phyloP scores from a whole-genome alignment of 2,329 filamentous ascomycete species.

The Colletotrichum sublineola region DNA sequence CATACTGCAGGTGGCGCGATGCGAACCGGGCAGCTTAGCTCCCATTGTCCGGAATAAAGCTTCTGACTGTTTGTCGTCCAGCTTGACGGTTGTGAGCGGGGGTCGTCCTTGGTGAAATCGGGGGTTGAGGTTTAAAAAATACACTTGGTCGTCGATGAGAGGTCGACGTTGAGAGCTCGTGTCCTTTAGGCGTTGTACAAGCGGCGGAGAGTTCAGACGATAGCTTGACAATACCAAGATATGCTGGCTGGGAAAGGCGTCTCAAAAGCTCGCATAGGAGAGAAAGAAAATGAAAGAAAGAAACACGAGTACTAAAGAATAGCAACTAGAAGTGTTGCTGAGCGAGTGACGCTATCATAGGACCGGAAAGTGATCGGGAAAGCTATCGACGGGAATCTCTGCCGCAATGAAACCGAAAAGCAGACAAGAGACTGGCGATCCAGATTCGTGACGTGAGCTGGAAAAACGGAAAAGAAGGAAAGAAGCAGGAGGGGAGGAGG shows the following conservation, averaged over 20 bases:
- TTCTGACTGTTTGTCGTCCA: conserved; percentile 39
- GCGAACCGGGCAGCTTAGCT: conserved; percentile 54
- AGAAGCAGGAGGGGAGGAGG: conserved; percentile 32
- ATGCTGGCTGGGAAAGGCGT: not conserved
- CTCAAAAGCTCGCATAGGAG: conserved; percentile 15
- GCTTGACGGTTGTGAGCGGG: conserved; percentile 25
- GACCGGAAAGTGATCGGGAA: conserved; percentile 42
- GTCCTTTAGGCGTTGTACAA: conserved; percentile 8
- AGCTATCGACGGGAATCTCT: conserved; percentile 29
- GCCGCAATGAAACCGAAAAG: conserved; percentile 23
- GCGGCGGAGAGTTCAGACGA: not conserved
- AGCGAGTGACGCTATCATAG: conserved; percentile 44
- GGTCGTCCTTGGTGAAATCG: not conserved
- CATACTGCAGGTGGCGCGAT: conserved; percentile 62
- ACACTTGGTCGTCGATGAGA: conserved; percentile 4
- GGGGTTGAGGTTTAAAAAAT: not conserved
- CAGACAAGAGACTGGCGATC: conserved; percentile 38
- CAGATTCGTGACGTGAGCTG: conserved; percentile 37
- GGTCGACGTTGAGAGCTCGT: not conserved
- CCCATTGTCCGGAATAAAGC: conserved; percentile 50
- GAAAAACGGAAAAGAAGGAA: conserved; percentile 28
- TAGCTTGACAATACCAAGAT: conserved; percentile 15
- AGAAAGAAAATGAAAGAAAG: not conserved
- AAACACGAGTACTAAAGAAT: conserved; percentile 30
- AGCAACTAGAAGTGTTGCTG: conserved; percentile 31